phyloP scores from a whole-genome alignment of 1,139 yeast genomes.

The Lizanozyma gosingica region DNA sequence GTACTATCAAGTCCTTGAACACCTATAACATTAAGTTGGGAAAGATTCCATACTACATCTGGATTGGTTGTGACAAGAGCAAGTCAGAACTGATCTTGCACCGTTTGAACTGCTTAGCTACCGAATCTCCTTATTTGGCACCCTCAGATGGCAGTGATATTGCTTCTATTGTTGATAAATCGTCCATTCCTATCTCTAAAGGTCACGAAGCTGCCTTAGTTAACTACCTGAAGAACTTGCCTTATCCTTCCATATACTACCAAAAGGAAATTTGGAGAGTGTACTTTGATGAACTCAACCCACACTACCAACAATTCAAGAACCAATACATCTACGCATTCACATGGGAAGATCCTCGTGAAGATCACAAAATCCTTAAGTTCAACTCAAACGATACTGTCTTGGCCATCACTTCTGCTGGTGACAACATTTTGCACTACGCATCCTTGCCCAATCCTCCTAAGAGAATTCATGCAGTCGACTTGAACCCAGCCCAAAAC shows the following conservation, averaged over 20 bases:
- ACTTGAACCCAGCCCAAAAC: conserved; percentile 74
- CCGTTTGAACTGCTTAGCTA: conserved; percentile 63
- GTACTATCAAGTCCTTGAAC: conserved; percentile 69
- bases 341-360: conserved; percentile 88
- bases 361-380: conserved; percentile 59
- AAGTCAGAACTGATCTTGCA: conserved; percentile 52
- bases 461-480: conserved; percentile 73
- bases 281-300: conserved; percentile 63
- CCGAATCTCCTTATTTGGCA: conserved; percentile 73
- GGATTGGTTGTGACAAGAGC: conserved; percentile 73
- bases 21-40: conserved; percentile 57
- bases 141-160: conserved; percentile 26
- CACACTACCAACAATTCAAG: conserved; percentile 61
- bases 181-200: conserved; percentile 40
- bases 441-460: conserved; percentile 69
- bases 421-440: conserved; percentile 70
- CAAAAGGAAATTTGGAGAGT: conserved; percentile 73
- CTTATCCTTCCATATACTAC: conserved; percentile 72
- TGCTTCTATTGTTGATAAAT: conserved; percentile 12
- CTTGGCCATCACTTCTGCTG: conserved; percentile 78
- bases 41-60: conserved; percentile 69
- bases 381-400: conserved; percentile 60
- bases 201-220: conserved; percentile 70
- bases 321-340: conserved; percentile 78
- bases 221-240: conserved; percentile 56